Conservation (phyloP, 148 eudicot species). For the Tetragonia tetragonoides region DNA sequence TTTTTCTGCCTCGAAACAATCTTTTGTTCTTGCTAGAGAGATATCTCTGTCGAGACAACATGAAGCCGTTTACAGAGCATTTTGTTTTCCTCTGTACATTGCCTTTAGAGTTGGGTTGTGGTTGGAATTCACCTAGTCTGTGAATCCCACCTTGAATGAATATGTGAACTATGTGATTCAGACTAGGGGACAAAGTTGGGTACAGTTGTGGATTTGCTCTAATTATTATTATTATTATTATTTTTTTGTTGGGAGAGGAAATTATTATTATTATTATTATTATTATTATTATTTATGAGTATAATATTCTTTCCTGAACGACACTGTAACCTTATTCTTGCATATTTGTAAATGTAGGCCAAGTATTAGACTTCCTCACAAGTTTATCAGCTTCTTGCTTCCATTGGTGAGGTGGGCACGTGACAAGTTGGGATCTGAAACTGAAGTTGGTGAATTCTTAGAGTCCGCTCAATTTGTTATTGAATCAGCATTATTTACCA, state of each 20-base stretch:
- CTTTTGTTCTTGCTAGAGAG: not conserved
- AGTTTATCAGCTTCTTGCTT: constrained; percentile 38
- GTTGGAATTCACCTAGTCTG: no score
- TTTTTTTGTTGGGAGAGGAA: not conserved
- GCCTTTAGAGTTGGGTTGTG: no score
- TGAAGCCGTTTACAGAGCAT: not conserved
- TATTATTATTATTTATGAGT: not conserved
- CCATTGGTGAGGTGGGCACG: constrained; percentile 52
- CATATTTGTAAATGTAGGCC: constrained; percentile 50
- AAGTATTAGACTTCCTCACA: constrained; percentile 59
- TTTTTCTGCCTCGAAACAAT: constrained; percentile 4
- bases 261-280: not conserved
- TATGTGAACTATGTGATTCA: not conserved
- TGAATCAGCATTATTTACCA: constrained; percentile 56
- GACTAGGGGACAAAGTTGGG: not conserved
- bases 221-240: no score
- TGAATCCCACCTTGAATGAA: not conserved
- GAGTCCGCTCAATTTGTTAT: constrained; percentile 40
- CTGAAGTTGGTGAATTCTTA: constrained; percentile 32
- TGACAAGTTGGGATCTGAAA: constrained; percentile 45
- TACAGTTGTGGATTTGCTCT: not conserved
- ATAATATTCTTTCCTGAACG: not conserved
- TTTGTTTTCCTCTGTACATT: not conserved
- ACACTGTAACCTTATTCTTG: constrained; percentile 15
- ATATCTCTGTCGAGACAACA: no score